Percentiles rank a stretch among this genome's conserved stretches.
phyloP scores from a whole-genome alignment of 345 rosid genomes.

The Toxicodendron radicans region DNA sequence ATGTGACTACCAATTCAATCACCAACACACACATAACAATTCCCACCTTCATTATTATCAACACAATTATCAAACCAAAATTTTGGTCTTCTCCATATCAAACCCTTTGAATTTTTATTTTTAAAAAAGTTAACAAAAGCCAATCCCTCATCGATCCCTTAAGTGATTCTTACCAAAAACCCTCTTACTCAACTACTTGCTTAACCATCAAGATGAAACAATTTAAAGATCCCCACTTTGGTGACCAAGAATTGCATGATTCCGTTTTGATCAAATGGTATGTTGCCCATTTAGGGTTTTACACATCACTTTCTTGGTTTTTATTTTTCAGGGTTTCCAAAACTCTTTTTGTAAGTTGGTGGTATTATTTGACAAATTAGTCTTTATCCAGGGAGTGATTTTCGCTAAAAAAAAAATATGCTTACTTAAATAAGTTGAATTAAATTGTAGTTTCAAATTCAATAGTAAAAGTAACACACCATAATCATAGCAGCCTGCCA shows the following conservation, averaged over 20 bases:
- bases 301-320: too few relatives aligned
- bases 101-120: background rate
- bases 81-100: slow-evolving; percentile 35
- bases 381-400: slow-evolving; percentile 5
- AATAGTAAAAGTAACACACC: slow-evolving; percentile 17
- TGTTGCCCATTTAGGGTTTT: too few relatives aligned
- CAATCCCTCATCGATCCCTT: slow-evolving; percentile 8
- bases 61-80: slow-evolving; percentile 15
- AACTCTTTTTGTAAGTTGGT: too few relatives aligned
- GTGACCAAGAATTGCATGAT: too few relatives aligned
- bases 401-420: background rate
- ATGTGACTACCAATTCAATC: slow-evolving; percentile 45
- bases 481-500: slow-evolving; percentile 27
- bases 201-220: slow-evolving; percentile 19
- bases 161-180: slow-evolving; percentile 20
- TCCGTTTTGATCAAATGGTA: too few relatives aligned
- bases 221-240: slow-evolving; percentile 16
- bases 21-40: slow-evolving; percentile 32
- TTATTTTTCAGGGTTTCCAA: too few relatives aligned
- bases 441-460: slow-evolving; percentile 8
- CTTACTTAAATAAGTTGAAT: background rate
- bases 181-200: background rate
- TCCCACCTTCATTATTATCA: slow-evolving; percentile 28
- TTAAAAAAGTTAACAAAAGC: background rate
- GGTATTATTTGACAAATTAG: background rate